phyloP scores from a whole-genome alignment of 768 basidiomycete genomes.

The Leucosporidium yakuticum region DNA sequence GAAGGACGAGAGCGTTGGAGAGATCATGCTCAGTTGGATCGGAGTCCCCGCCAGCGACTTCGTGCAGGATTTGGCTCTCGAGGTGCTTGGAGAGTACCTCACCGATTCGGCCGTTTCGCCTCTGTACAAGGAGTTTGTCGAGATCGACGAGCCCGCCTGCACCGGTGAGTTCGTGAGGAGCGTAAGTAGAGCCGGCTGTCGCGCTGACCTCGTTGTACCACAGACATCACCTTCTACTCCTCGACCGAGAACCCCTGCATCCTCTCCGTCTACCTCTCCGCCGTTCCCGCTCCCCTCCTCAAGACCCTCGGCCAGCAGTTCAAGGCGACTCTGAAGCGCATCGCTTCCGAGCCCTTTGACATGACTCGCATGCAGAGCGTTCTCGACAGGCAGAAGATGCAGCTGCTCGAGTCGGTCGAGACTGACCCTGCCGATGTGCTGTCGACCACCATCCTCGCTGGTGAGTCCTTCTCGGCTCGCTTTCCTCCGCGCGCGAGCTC shows the following conservation, averaged over 20 bases:
- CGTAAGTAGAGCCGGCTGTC: background rate
- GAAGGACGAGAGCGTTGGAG: slow-evolving; percentile 86
- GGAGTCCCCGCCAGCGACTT: slow-evolving; percentile 70
- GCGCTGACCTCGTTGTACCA: slow-evolving; percentile 19
- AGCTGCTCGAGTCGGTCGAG: slow-evolving; percentile 80
- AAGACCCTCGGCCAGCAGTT: slow-evolving; percentile 65
- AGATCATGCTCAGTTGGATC: slow-evolving; percentile 67
- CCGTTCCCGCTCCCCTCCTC: slow-evolving; percentile 74
- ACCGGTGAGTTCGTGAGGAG: slow-evolving; percentile 48
- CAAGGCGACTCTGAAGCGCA: slow-evolving; percentile 60
- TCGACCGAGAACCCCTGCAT: slow-evolving; percentile 65
- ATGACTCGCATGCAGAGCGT: slow-evolving; percentile 84
- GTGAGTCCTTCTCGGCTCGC: slow-evolving; percentile 11
- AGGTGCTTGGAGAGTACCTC: slow-evolving; percentile 78
- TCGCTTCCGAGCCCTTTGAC: slow-evolving; percentile 71
- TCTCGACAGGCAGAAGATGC: slow-evolving; percentile 70
- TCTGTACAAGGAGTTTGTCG: slow-evolving; percentile 73
- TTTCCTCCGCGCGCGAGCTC: background rate
- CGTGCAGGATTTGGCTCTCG: slow-evolving; percentile 72
- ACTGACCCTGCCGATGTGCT: slow-evolving; percentile 76
- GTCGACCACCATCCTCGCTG: slow-evolving; percentile 60
- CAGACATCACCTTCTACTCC: slow-evolving; percentile 68
- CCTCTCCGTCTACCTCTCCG: slow-evolving; percentile 70
- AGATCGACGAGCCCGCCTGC: slow-evolving; percentile 81
- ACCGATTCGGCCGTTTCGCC: slow-evolving; percentile 56